Evolutionary conservation across 768 basidiomycete genomes (phyloP).

Genomic region (Boletus reticuloceps): DNA sequence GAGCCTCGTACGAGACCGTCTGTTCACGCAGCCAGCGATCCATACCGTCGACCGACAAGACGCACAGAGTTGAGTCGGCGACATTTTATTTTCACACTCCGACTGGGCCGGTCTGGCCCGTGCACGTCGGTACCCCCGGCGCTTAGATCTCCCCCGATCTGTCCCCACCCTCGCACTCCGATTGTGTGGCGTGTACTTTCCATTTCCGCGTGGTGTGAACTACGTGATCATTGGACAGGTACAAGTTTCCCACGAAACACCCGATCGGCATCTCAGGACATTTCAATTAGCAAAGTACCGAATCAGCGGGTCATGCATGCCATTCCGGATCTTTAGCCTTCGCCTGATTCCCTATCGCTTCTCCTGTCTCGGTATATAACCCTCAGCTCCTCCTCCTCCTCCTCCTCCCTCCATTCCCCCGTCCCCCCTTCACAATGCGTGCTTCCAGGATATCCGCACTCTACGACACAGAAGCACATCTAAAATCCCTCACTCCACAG

Average conservation of each 20-base stretch:
- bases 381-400: constrained; percentile 8
- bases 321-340: constrained; percentile 50
- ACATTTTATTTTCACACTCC: neutral
- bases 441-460: constrained; percentile 18
- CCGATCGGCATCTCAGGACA: constrained; percentile 35
- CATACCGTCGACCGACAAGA: constrained; percentile 9
- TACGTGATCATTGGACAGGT: constrained; percentile 8
- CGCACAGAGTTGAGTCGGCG: constrained; percentile 9
- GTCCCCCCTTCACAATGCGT: constrained; percentile 21
- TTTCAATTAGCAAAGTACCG: constrained; percentile 32
- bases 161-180: constrained; percentile 39
- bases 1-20: constrained; percentile 51
- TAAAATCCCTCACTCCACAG: constrained; percentile 54
- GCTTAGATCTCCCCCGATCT: constrained; percentile 23
- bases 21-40: constrained; percentile 67
- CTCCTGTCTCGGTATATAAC: constrained; percentile 33
- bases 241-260: constrained; percentile 14
- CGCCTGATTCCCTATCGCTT: constrained; percentile 6
- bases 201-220: constrained; percentile 39
- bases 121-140: constrained; percentile 16
- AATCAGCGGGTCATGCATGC: constrained; percentile 22
- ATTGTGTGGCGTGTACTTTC: constrained; percentile 46
- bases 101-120: constrained; percentile 14
- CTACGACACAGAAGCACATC: constrained; percentile 17
- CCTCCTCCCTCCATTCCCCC: neutral